Base-by-base conservation (phyloP, 371 early-diverging fungal species). In the Thermomucor indicae-seudaticae region DNA sequence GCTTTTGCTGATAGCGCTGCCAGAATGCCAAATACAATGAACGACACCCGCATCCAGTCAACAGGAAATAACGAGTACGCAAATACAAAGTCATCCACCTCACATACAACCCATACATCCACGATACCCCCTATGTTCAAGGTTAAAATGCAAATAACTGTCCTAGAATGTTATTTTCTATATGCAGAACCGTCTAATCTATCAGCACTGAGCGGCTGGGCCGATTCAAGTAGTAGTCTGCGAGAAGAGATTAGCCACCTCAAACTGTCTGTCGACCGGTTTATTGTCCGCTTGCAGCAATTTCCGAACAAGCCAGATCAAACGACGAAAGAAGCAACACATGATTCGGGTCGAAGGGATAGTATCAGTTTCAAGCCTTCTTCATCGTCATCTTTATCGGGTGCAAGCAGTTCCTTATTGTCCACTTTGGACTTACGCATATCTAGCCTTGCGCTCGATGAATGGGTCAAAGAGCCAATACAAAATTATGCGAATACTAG, bases 111-210 rank as follows among this genome's bases (percentile, higher is more conserved):
- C 39, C 17, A 8, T 39, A 29, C 38, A 22, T 16, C 40, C 17
- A 39, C 41, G 19, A 10, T 24, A 17, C 24, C 19, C 12, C 40
- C 43, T 24, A 19, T 12, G 24, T 37, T 72, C 14, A 78, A 77
- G 30, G 51, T 81, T 41, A 81, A 79, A 34, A 48, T 75, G 1
- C 64, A 72, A 20, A 46, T 83, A 31, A 49, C 65, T 6, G 49
- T 53, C 4, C 31, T 78, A 16, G 76, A 76, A 43, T 35, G 65
- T 12, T 79, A 66, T 52, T 43, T 81, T 19, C 53, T 80, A 2
- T 64, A 63, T 16, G 55, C 66, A 14, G 78, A 83, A 49, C 59
- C 64, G 6, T 54, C 49, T 11, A 44, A 65, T 2, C 34, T 31
- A 8, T 43, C 40, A 35, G 20, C 47, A 16, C 28, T 58, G 22